Evolutionary conservation across 768 basidiomycete genomes (phyloP), one percentile per base, ranked within the genome.

Genomic region (Saitozyma podzolica): DNA sequence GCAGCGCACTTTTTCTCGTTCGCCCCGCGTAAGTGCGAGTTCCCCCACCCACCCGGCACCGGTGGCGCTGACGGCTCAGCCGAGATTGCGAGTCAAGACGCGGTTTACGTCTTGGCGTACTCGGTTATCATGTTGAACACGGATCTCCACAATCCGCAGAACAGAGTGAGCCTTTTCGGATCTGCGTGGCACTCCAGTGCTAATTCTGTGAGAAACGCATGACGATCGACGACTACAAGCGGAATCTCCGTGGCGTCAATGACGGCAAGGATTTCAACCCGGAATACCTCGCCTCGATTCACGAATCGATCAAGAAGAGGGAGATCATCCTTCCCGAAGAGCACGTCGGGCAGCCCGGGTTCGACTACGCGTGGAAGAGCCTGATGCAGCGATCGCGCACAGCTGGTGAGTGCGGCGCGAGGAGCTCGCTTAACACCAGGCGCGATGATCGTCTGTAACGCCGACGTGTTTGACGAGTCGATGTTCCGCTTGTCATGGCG

Each of bases 291-390:
- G 94, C 88, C 82, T 84, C 84, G 50, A 91, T 98, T 56, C 98
- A 92, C 68, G 93, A 98, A 68, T 92, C 91, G 0, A 96, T 99
- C 72, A 87, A 90, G 56, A 93, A 90, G 80, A 84, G 87, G 49
- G 96, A 99, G 81, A 97, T 99, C 58, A 85, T 98, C 54, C 89
- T 99, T 87, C 95, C 96, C 0, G 93, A 97, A 80, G 96, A 99
- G 70, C 96, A 99, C 73, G 90, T 88, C 9, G 96, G 95, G 1
- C 91, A 92, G 74, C 84, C 95, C 50, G 96, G 96, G 9, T 99
- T 99, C 76, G 96, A 98, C 70, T 96, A 95, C 77, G 95, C 96
- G 16, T 99, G 96, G 96, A 97, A 96, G 77, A 93, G 97, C 69
- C 83, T 99, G 9, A 84, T 97, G 43, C 80, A 87, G 40, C 86